These are phyloP conservation scores for Magnusiomyces magnusii DNA, from an alignment of 1,139 yeast genomes.

Conservation along the genomic window DNA sequence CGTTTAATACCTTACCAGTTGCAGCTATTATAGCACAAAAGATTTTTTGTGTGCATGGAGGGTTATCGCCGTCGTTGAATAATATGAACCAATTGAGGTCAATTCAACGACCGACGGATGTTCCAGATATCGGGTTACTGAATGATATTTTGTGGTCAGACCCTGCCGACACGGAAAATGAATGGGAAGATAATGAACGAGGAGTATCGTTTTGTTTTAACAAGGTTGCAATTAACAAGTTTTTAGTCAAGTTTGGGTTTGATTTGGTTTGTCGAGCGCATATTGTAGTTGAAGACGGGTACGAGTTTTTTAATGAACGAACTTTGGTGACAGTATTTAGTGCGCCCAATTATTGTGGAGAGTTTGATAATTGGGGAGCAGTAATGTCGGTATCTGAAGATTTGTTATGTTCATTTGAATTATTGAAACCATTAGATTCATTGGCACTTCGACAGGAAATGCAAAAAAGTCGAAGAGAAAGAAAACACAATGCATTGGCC, in stretches of 20 bases:
- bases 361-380: constrained; percentile 98
- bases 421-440: constrained; percentile 88
- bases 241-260: constrained; percentile 77
- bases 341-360: constrained; percentile 98
- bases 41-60: constrained; percentile 97
- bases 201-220: constrained; percentile 93
- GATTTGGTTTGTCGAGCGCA: constrained; percentile 96
- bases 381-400: constrained; percentile 97
- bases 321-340: constrained; percentile 90
- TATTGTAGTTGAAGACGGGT: constrained; percentile 98
- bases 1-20: constrained; percentile 88
- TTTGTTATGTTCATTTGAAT: constrained; percentile 81
- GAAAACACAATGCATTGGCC: constrained; percentile 25
- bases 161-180: constrained; percentile 90
- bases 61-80: constrained; percentile 83
- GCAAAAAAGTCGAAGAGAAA: constrained; percentile 31
- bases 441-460: constrained; percentile 82
- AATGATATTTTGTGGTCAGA: constrained; percentile 95
- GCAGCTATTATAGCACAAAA: constrained; percentile 96
- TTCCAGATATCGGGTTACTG: constrained; percentile 89
- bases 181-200: constrained; percentile 98
- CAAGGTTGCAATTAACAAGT: constrained; percentile 87
- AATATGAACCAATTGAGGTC: constrained; percentile 87
- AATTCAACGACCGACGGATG: constrained; percentile 93
- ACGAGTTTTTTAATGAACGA: constrained; percentile 91